Evolutionary conservation across 2,329 filamentous ascomycete genomes (phyloP).

Genomic region (Thielaviopsis musarum): DNA sequence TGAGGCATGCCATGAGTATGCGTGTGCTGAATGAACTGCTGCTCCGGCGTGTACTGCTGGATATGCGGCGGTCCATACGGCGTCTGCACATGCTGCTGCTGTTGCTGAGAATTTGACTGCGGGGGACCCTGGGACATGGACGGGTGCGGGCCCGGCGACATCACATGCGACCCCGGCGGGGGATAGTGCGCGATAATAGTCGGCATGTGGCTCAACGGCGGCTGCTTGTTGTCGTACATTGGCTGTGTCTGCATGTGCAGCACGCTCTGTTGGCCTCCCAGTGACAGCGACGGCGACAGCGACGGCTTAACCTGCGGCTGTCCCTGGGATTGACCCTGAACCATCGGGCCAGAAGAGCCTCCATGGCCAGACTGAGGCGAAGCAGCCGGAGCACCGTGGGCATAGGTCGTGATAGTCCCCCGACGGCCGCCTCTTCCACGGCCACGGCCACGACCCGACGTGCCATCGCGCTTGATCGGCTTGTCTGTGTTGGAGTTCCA

Average conservation of each 20-base stretch:
- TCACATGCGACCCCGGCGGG: neutral
- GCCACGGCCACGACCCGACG: constrained; percentile 7
- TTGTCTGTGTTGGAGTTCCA: constrained; percentile 10
- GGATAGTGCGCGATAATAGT: constrained; percentile 9
- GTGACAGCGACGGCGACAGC: neutral
- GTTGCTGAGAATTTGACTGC: neutral
- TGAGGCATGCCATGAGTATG: neutral
- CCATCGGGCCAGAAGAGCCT: neutral
- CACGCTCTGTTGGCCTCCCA: neutral
- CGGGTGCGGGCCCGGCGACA: neutral
- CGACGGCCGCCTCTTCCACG: constrained; percentile 2
- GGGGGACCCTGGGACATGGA: neutral
- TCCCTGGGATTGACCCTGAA: neutral
- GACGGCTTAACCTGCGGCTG: neutral
- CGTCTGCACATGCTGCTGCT: neutral
- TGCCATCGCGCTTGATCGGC: neutral
- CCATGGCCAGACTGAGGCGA: neutral
- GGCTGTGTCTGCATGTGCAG: constrained; percentile 6
- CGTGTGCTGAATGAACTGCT: constrained; percentile 6
- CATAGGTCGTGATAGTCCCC: neutral
- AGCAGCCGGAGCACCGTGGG: neutral
- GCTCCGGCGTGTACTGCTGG: constrained; percentile 1
- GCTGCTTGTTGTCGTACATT: constrained; percentile 8
- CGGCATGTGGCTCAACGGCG: constrained; percentile 9
- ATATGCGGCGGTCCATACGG: neutral